Conservation (phyloP, 768 basidiomycete genomes). For the Panaeolus cyanescens region DNA sequence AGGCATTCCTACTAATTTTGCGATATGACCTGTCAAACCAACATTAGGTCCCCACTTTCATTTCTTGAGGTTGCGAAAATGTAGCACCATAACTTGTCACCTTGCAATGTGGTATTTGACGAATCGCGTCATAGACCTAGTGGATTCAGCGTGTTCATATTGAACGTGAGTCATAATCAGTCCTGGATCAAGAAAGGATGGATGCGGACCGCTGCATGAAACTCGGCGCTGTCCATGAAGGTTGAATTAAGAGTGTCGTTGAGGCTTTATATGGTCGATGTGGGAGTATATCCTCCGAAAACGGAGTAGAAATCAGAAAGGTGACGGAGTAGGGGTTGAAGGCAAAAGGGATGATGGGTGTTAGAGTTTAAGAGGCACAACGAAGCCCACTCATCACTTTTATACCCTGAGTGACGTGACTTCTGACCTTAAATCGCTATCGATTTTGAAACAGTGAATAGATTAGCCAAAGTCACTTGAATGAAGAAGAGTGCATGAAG, state of each 20-base stretch:
- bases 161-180: not conserved
- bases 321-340: too few relatives aligned
- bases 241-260: too few relatives aligned
- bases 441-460: too few relatives aligned
- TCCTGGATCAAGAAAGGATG: not conserved
- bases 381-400: too few relatives aligned
- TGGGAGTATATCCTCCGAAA: too few relatives aligned
- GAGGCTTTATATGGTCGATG: too few relatives aligned
- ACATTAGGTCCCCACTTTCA: not conserved
- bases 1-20: conserved; percentile 80
- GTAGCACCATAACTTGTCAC: conserved; percentile 77
- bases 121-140: conserved; percentile 74
- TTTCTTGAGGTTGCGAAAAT: not conserved
- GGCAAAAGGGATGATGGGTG: too few relatives aligned
- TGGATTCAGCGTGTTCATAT: not conserved
- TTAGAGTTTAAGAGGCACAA: too few relatives aligned
- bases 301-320: too few relatives aligned
- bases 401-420: too few relatives aligned
- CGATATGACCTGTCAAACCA: conserved; percentile 62
- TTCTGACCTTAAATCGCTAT: too few relatives aligned
- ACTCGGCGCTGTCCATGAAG: conserved; percentile 38
- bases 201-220: conserved; percentile 34
- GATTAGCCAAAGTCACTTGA: too few relatives aligned
- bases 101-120: conserved; percentile 63
- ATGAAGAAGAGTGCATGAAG: not conserved